A percentile compares a stretch with the other conserved stretches of the same genome.
Conservation (phyloP, 257 asterid genomes). For the Scutellaria galericulata region DNA sequence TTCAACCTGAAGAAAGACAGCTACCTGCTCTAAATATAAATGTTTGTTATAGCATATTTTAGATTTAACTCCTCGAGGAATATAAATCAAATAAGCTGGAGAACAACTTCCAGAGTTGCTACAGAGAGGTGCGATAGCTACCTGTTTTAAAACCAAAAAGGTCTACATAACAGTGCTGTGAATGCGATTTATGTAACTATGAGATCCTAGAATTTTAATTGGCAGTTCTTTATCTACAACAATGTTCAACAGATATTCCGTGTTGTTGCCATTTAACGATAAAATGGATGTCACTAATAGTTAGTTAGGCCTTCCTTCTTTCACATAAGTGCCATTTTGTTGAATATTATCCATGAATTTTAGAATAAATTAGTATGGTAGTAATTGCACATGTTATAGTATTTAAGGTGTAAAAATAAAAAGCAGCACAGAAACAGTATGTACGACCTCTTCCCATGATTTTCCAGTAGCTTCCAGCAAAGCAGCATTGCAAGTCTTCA, state of each 20-base stretch:
- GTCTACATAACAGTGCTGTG: neutral
- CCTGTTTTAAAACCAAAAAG: neutral
- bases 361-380: conserved; percentile 8
- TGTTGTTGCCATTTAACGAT: conserved; percentile 10
- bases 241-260: neutral
- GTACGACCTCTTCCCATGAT: conserved; percentile 87
- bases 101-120: neutral
- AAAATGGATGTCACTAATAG: neutral
- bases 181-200: neutral
- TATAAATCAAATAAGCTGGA: neutral
- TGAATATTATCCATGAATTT: neutral
- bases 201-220: neutral
- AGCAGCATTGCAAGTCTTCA: conserved; percentile 93
- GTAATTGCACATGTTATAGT: conserved; percentile 14
- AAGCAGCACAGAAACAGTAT: conserved; percentile 1
- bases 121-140: neutral
- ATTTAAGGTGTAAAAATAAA: conserved; percentile 15
- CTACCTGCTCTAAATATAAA: neutral
- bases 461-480: conserved; percentile 86
- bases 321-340: neutral
- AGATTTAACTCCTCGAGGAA: conserved; percentile 7
- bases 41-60: neutral
- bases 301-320: conserved; percentile 1
- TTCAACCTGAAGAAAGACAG: neutral
- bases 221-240: neutral